Base-by-base conservation (phyloP, 2,329 filamentous ascomycete genomes). In the Pezicula radicicola region DNA sequence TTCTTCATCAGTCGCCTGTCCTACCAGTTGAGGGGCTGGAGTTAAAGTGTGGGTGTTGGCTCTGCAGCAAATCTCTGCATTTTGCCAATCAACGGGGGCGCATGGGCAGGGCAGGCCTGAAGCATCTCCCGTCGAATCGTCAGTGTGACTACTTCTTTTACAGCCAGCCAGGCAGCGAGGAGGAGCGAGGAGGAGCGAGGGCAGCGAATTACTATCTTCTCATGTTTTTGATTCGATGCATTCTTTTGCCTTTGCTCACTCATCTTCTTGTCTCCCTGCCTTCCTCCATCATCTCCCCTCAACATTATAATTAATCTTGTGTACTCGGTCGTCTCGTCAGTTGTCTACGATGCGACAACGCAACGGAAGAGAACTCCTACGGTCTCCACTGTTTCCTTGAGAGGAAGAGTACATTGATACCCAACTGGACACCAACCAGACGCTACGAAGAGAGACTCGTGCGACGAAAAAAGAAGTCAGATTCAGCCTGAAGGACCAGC, bases 401-500 rank as follows among this genome's bases (percentile, higher is more conserved):
- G 42, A 33, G 12, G 9, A 13, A 33, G 30, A 33, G 12, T 33
- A 15, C 21, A 30, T 45, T 45, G 42, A 21, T 45, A 45, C 42
- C 42, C 42, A 45, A 45, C 27, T 45, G 16, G 18, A 42, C 18
- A 13, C n/a, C 25, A 25, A 19, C 19, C 40, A 21, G 18, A 18
- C 42, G 25, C 5, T 12, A 16, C 42, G 19, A 44, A 3, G 5
- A 45, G 15, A 40, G 25, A 33, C 27, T 28, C 21, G 42, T 45
- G 42, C 42, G 42, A 45, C 42, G 40, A 16, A 19, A 42, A 9
- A 40, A 40, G 37, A 44, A 30, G 25, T n/a, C 42, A 28, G 40
- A 27, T 45, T 45, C 42, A 45, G 42, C 21, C 42, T 45, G 42
- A 45, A 45, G n/a, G n/a, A n/a, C n/a, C n/a, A 18, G 16, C 42